Evolutionary conservation across 1,284 basidiomycete genomes (phyloP).

Genomic region (Cutaneotrichosporon mucoides): DNA sequence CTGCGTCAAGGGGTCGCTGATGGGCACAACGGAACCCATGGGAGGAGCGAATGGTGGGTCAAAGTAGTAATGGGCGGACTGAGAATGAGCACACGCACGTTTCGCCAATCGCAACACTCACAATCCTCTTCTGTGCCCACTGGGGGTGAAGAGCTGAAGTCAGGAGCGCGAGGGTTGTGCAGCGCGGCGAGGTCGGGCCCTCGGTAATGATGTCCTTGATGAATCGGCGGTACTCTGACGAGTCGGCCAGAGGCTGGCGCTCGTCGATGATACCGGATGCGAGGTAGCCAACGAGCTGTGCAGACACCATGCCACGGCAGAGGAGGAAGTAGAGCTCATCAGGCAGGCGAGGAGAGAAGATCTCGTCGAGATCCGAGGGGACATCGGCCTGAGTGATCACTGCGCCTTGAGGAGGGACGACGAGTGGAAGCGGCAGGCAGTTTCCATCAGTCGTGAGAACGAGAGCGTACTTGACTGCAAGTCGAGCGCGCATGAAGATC

Average conservation of each 20-base stretch:
- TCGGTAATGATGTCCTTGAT: constrained; percentile 95
- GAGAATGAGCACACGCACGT: background rate
- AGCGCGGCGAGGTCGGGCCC: constrained; percentile 81
- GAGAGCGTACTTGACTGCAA: constrained; percentile 89
- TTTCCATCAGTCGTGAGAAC: constrained; percentile 85
- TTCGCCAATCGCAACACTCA: constrained; percentile 19
- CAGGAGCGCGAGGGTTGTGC: constrained; percentile 80
- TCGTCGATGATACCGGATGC: constrained; percentile 77
- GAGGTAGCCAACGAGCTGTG: constrained; percentile 85
- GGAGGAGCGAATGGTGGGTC: constrained; percentile 36
- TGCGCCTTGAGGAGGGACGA: constrained; percentile 54
- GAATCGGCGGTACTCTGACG: constrained; percentile 88
- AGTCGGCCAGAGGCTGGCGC: constrained; percentile 86
- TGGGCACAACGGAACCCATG: constrained; percentile 55
- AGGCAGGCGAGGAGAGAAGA: constrained; percentile 90
- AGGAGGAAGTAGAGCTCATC: constrained; percentile 97
- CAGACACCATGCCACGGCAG: constrained; percentile 81
- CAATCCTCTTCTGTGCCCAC: constrained; percentile 73
- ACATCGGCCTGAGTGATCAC: constrained; percentile 73
- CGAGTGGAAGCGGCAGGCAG: constrained; percentile 82
- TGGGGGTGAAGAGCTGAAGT: constrained; percentile 64
- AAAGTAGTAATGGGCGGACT: constrained; percentile 53
- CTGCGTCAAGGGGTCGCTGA: constrained; percentile 71
- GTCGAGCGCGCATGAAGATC: constrained; percentile 81
- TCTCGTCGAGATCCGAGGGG: constrained; percentile 85